These are phyloP conservation scores for Ustilago lituana DNA, from an alignment of 1,284 basidiomycete species.

Conservation along the genomic window DNA sequence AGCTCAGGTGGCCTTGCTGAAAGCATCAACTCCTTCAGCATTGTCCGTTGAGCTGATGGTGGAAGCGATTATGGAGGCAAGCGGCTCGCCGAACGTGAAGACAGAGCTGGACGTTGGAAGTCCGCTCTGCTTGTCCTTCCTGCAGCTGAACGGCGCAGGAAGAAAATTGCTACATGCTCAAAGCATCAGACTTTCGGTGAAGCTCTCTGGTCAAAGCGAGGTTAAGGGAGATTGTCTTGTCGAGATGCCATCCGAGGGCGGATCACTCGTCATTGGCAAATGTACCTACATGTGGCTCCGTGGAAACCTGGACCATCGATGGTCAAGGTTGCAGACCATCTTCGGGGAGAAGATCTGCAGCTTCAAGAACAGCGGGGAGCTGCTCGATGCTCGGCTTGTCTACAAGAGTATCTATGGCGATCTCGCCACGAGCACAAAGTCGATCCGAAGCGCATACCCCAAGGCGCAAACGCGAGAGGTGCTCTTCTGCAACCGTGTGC, in stretches of 20 bases:
- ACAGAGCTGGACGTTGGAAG: neutral
- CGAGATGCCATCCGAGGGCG: too few species aligned
- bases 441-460: slow-evolving; percentile 9
- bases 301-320: neutral
- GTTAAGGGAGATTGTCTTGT: too few species aligned
- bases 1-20: slow-evolving; percentile 1
- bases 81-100: neutral
- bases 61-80: slow-evolving; percentile 12
- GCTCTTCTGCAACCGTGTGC: slow-evolving; percentile 2
- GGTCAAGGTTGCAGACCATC: slow-evolving; percentile 13
- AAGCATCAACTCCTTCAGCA: neutral
- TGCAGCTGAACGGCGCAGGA: neutral
- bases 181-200: slow-evolving; percentile 1
- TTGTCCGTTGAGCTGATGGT: slow-evolving; percentile 17
- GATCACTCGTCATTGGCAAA: neutral
- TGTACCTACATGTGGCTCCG: slow-evolving; percentile 1
- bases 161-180: neutral
- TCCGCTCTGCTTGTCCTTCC: neutral
- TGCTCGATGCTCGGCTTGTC: slow-evolving; percentile 16
- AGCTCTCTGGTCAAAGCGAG: neutral
- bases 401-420: slow-evolving; percentile 16
- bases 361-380: slow-evolving; percentile 16
- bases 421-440: neutral
- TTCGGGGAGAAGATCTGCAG: slow-evolving; percentile 5
- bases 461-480: slow-evolving; percentile 1